phyloP scores from a whole-genome alignment of 1,139 yeast species.

The Debaryomyces robertsiae region DNA sequence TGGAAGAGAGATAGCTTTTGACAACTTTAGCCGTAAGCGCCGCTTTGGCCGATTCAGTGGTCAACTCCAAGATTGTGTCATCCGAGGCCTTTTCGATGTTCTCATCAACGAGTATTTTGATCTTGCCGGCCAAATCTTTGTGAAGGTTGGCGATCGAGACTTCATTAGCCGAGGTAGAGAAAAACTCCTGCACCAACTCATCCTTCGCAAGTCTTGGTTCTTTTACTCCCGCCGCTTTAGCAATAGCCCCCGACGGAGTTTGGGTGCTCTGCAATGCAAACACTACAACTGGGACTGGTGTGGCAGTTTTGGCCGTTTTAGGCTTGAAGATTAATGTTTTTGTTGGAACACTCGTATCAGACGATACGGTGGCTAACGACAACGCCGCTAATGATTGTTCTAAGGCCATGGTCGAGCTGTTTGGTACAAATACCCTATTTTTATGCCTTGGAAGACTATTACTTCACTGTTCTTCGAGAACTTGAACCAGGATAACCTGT shows the following conservation, averaged over 20 bases:
- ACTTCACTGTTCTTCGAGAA: conserved; percentile 2
- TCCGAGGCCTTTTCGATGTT: conserved; percentile 43
- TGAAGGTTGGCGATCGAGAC: conserved; percentile 64
- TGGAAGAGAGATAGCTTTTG: conserved; percentile 53
- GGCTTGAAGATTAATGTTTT: conserved; percentile 89
- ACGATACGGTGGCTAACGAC: conserved; percentile 49
- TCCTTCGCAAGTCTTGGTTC: conserved; percentile 89
- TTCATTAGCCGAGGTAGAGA: conserved; percentile 63
- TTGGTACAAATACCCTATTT: background rate
- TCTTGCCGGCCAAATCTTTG: conserved; percentile 58
- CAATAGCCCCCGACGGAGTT: conserved; percentile 69
- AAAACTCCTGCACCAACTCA: conserved; percentile 70
- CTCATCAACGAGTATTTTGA: conserved; percentile 68
- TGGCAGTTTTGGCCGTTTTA: conserved; percentile 80
- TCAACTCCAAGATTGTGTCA: conserved; percentile 54
- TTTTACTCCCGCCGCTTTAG: conserved; percentile 69
- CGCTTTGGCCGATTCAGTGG: conserved; percentile 62
- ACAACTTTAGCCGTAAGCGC: conserved; percentile 56
- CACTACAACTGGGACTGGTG: conserved; percentile 81
- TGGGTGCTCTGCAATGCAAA: conserved; percentile 72
- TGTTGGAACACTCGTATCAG: conserved; percentile 50
- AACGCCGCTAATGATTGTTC: conserved; percentile 62
- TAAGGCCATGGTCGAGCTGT: conserved; percentile 46
- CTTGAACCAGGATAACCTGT: background rate
- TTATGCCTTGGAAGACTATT: too few species aligned